phyloP scores from a whole-genome alignment of 495 filamentous ascomycete species.

The Chaetomium tenue region DNA sequence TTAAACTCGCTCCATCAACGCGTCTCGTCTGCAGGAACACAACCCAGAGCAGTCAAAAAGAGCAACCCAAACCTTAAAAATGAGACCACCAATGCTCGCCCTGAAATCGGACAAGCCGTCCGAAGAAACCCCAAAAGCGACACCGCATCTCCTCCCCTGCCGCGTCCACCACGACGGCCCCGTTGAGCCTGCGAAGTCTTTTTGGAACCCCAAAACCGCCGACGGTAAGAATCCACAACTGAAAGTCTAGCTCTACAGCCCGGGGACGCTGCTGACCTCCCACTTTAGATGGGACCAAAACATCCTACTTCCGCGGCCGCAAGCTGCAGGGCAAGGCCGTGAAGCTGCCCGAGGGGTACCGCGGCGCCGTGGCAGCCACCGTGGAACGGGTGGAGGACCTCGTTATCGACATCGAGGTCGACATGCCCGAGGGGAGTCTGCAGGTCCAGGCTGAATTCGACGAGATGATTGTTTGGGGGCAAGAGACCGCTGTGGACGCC shows the following conservation, averaged over 20 bases:
- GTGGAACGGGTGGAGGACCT: slow-evolving; percentile 26
- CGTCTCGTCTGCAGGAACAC: neutral
- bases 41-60: neutral
- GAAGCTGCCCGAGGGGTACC: slow-evolving; percentile 70
- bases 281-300: slow-evolving; percentile 48
- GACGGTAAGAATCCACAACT: slow-evolving; percentile 26
- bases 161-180: slow-evolving; percentile 76
- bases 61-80: slow-evolving; percentile 23
- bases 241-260: neutral
- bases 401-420: slow-evolving; percentile 49
- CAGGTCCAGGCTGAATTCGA: slow-evolving; percentile 71
- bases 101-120: slow-evolving; percentile 22
- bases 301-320: slow-evolving; percentile 78
- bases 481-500: slow-evolving; percentile 55
- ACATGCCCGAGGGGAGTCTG: slow-evolving; percentile 54
- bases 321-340: slow-evolving; percentile 69
- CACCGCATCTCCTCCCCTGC: slow-evolving; percentile 81
- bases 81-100: slow-evolving; percentile 34
- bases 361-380: slow-evolving; percentile 52
- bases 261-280: neutral
- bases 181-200: slow-evolving; percentile 61
- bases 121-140: slow-evolving; percentile 45
- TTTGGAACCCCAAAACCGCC: slow-evolving; percentile 62
- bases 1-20: slow-evolving; percentile 16
- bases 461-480: slow-evolving; percentile 77